Evolutionary conservation across 768 basidiomycete species (phyloP), one percentile per base, ranked within the genome.

Genomic region (Xerocomellus amylosporus): DNA sequence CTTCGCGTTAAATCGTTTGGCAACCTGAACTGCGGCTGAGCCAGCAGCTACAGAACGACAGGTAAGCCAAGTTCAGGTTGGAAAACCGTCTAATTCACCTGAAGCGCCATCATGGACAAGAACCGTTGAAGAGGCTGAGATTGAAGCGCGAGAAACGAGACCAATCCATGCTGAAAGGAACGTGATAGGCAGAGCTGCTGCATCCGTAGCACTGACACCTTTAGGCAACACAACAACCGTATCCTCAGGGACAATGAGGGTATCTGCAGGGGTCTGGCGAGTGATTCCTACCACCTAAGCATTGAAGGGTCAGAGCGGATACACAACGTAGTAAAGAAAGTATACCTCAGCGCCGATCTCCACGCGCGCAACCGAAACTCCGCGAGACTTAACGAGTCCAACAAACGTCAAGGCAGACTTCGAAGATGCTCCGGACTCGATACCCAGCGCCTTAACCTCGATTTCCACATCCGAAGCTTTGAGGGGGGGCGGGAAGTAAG

Each of bases 81-180:
- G 19, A 14, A 3, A 17, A 5, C 19, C 4, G 4, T 36, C 4
- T 14, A 12, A n/a, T 31, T n/a, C 51, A 69, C 67, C 59, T 49
- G 68, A 68, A 31, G 56, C 30, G 14, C 60, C 68, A 43, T 68
- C 64, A 17, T 69, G 68, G 19, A 69, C 48, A 6, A 70, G 61
- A 22, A 70, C 53, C 3, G 55, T 55, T 10, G 68, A 70, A 47
- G 57, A 55, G 5, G 65, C 39, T 0, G 57, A 56, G 39, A 69
- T 55, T 13, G 54, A 48, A 40, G 54, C 62, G 19, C 59, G 59
- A 2, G 40, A 42, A 15, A 63, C 58, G 26, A 70, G 55, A 40
- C 68, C 68, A 15, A 66, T 60, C 68, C 68, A 69, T 12, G 68
- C 53, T 4, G 68, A 41, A 24, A 68, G 61, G 58, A 69, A 61